These are phyloP conservation scores for Phaffia tasmanica DNA, from an alignment of 768 basidiomycete genomes.

Conservation along the genomic window DNA sequence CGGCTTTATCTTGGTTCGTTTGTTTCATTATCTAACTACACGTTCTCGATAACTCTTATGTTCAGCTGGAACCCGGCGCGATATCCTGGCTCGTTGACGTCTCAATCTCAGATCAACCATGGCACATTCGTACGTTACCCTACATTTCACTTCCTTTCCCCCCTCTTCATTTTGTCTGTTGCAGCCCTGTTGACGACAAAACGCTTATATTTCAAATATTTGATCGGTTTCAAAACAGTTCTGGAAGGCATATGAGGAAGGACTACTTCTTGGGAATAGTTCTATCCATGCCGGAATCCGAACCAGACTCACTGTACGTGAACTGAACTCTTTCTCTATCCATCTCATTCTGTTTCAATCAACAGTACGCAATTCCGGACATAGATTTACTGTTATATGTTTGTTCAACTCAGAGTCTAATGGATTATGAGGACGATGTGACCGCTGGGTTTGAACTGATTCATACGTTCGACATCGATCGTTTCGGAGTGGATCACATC, in stretches of 20 bases:
- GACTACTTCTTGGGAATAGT: conserved; percentile 54
- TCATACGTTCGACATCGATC: conserved; percentile 71
- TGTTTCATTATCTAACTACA: not conserved
- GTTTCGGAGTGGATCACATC: conserved; percentile 49
- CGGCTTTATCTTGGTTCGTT: not conserved
- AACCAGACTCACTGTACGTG: conserved; percentile 53
- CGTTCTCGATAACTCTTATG: not conserved
- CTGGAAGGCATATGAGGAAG: conserved; percentile 63
- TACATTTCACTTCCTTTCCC: not conserved
- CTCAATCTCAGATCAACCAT: conserved; percentile 49
- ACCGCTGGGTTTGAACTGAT: conserved; percentile 68
- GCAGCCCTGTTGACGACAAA: too few species aligned
- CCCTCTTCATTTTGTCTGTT: not conserved
- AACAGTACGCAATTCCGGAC: not conserved
- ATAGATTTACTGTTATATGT: not conserved
- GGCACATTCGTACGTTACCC: conserved; percentile 57
- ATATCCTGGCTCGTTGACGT: conserved; percentile 49
- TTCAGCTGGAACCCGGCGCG: conserved; percentile 31
- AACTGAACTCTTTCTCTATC: conserved; percentile 26
- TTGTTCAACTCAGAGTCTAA: conserved; percentile 46
- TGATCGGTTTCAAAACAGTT: conserved; percentile 39
- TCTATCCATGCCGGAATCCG: conserved; percentile 78
- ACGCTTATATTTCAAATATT: not conserved
- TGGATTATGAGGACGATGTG: conserved; percentile 58
- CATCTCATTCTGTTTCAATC: too few species aligned